Evolutionary conservation across 805 yeast species (phyloP), one percentile per base, ranked within the genome.

Genomic region (Kregervanrija pseudodelftensis): DNA sequence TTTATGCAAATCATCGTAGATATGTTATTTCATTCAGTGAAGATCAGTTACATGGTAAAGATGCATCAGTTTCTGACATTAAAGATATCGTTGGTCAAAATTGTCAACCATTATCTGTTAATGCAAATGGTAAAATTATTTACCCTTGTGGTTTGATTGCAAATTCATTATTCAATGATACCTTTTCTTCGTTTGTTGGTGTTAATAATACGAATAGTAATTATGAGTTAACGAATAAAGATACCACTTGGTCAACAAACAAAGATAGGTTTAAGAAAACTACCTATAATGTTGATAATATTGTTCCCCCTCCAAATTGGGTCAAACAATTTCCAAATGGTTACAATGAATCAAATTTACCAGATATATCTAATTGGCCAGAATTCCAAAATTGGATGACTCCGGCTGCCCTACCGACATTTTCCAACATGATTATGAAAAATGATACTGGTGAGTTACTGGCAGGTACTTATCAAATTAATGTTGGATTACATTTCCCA

Each of bases 1-100:
- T 91, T 63, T 87, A 73, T 64, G 96, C 95, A 59, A 91, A 93
- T 65, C 99, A 91, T 68, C 79, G 99, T 50, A 84, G 95, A 54
- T 93, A 85, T 60, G 97, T 89, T n/a, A 80, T 79, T 54, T 84
- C 95, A 9, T 85, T 75, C 62, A 90, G 89, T 61, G 79, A 83
- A 55, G 75, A 74, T 45, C 99, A 91, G 65, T 59, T 91, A 41
- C 79, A 79, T 51, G 99, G 99, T 7, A 65, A 77, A 36, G 82
- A 85, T 2, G 79, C 85, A 2, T 54, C 74, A 1, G 68, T 68
- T 1, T 64, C 63, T 14, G 73, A 67, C 37, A 68, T 93, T 33
- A 72, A 70, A 28, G 79, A 74, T 52, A 75, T 77, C 39, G 66
- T 64, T 43, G 69, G 72, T 34, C 80, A 77, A 42, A 69, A 76